Base-by-base conservation (phyloP, 345 rosid species). In the Acer saccharum region DNA sequence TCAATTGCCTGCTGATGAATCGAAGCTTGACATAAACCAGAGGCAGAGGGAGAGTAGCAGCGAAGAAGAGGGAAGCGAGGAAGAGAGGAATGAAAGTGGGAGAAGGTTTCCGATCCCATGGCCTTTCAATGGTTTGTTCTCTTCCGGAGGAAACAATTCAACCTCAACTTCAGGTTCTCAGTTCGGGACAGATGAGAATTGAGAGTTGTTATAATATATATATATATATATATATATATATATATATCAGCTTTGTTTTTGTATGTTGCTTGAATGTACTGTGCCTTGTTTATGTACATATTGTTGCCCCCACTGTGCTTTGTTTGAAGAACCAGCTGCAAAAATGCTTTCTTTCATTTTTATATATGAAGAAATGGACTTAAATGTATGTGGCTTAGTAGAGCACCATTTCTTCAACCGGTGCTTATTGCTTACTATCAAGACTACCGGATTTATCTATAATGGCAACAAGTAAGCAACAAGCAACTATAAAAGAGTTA, bases 101-200 rank as follows among this genome's bases (percentile, higher is more conserved):
- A 84, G 98, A 71, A 81, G 99, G 87, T 95, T 91, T 55, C 78
- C 93, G 6, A 41, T 92, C 68, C 92, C 88, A 12, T 95, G 99
- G 99, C 98, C 92, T 7, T 93, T 95, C 69, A 91, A 81, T 81
- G 88, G 96, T 29, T 84, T 92, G 68, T 92, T 95, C 79, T 88
- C 97, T 9, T 86, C 95, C 2, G 76, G 83, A 46, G 83, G 82
- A 63, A 86, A 80, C 83, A 88, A 85, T 81, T 78, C 86, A 25
- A 67, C 85, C 43, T 82, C 90, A 1, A 23, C 86, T 39, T 58
- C 88, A 57, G 78, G 74, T 65, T 77, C 82, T 58, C 73, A 76
- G 21, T 62, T 81, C 7, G 88, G 86, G 75, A 72, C 72, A 7
- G 80, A 85, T 69, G 87, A 83, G 79, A 81, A 83, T 69, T 88